These are phyloP conservation scores for Hordeum vulgare DNA, from an alignment of 176 grass and related monocot genomes.

Conservation along the genomic window MorexV3_pseudomolecules_assembly NC_058519.1:37315129-37315628, in stretches of 20 bases:
- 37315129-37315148: conserved; percentile 13
- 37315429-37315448: conserved; percentile 43
- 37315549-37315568: not conserved
- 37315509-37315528: not conserved
- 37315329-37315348: conserved; percentile 54
- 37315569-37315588: not conserved
- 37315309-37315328: not conserved
- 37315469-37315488: conserved; percentile 4
- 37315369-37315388: conserved; percentile 47
- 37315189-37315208: not conserved
- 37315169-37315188: not conserved
- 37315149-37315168: conserved; percentile 49
- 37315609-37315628: not conserved
- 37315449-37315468: conserved; percentile 7
- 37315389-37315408: conserved; percentile 54
- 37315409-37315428: conserved; percentile 49
- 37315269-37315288: not conserved
- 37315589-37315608: not conserved
- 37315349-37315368: conserved; percentile 51
- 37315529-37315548: not conserved
- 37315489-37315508: not conserved
- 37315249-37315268: not conserved
- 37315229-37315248: not conserved
- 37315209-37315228: not conserved
- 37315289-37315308: not conserved